Percentiles rank a stretch among this genome's conserved stretches.
These are phyloP conservation scores for Colletotrichum tofieldiae DNA, from an alignment of 2,329 filamentous ascomycete genomes.

Conservation along the genomic window DNA sequence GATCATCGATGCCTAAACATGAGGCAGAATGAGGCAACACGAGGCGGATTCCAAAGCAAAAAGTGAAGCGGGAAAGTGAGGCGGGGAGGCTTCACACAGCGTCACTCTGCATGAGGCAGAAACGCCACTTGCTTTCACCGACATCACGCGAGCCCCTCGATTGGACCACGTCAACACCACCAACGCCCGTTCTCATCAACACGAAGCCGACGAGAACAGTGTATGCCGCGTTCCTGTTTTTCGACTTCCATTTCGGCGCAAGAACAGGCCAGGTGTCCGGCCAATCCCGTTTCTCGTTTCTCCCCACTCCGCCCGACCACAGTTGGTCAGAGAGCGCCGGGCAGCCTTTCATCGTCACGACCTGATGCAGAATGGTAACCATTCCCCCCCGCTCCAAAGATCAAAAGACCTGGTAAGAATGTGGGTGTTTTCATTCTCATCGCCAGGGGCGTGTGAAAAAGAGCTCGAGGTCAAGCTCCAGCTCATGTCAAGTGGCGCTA, in stretches of 20 bases:
- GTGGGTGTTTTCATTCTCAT: not conserved
- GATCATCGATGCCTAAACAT: not conserved
- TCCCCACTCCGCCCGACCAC: not conserved
- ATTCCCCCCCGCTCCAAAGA: not conserved
- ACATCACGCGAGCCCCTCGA: not conserved
- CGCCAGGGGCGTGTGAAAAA: not conserved
- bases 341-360: not conserved
- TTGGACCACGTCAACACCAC: not conserved
- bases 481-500: not conserved
- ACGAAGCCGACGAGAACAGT: not conserved
- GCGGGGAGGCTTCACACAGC: not conserved
- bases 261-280: no score
- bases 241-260: not conserved
- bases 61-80: not conserved
- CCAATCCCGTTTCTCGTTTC: not conserved
- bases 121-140: not conserved
- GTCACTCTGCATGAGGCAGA: conserved; percentile 3
- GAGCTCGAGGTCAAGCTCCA: not conserved
- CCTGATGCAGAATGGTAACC: not conserved
- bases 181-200: not conserved
- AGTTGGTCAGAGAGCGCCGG: not conserved
- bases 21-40: not conserved
- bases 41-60: not conserved
- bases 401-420: not conserved
- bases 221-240: not conserved